Conservation (phyloP, 2,329 filamentous ascomycete genomes). For the Dactylellina parvicollis region DNA sequence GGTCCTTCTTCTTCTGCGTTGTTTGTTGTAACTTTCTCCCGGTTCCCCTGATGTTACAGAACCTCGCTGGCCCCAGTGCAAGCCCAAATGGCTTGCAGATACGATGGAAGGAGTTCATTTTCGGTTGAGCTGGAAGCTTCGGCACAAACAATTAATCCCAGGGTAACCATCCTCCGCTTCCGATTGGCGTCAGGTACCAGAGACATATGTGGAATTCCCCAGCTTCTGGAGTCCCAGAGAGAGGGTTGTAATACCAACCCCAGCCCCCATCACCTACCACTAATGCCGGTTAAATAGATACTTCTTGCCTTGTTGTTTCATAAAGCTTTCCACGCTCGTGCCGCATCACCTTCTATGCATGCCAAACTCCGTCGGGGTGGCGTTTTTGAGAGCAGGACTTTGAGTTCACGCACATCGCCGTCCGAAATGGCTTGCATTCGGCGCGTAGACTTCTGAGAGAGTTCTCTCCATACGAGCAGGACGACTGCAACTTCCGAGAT, state of each 20-base stretch:
- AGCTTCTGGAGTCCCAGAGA: slow-evolving; percentile 3
- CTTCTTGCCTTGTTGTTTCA: slow-evolving; percentile 38
- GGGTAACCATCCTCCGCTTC: slow-evolving; percentile 40
- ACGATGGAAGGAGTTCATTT: slow-evolving; percentile 14
- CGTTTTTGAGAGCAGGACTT: background rate
- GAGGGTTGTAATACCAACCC: slow-evolving; percentile 18
- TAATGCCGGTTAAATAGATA: slow-evolving; percentile 49
- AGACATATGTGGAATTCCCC: background rate
- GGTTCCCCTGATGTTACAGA: slow-evolving; percentile 17
- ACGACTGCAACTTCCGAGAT: no score
- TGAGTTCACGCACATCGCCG: slow-evolving; percentile 23
- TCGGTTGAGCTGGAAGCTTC: slow-evolving; percentile 16
- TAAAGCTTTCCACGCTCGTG: slow-evolving; percentile 30
- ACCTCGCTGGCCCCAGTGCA: no score
- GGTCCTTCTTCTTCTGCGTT: slow-evolving; percentile 24
- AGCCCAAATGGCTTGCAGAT: no score
- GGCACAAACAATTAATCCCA: slow-evolving; percentile 20
- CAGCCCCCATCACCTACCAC: slow-evolving; percentile 31
- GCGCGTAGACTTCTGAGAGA: background rate
- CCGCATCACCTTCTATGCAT: slow-evolving; percentile 22
- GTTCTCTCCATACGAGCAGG: no score
- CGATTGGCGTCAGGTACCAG: slow-evolving; percentile 40
- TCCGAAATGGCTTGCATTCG: slow-evolving; percentile 30
- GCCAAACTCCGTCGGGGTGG: background rate
- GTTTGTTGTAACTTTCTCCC: slow-evolving; percentile 35